Percentiles rank a stretch among this genome's conserved stretches.
phyloP scores from a whole-genome alignment of 495 filamentous ascomycete genomes.

The Penicillium bovifimosum region DNA sequence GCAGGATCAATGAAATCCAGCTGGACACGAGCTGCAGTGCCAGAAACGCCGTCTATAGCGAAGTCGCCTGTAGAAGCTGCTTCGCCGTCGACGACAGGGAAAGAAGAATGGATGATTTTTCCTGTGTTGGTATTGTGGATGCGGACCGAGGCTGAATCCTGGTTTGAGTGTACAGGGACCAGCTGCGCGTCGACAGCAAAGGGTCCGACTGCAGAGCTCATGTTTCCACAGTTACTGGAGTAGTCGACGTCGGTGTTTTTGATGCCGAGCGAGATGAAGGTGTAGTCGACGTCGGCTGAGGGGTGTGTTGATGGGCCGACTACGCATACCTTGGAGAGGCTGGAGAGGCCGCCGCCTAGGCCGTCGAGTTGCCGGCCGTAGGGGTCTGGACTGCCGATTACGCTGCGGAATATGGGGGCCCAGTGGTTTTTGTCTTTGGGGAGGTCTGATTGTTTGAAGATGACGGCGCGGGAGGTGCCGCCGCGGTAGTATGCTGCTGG shows the following conservation, averaged over 20 bases:
- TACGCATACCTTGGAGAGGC: conserved; percentile 66
- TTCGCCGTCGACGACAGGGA: conserved; percentile 45
- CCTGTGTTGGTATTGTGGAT: conserved; percentile 53
- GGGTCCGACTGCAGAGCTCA: conserved; percentile 62
- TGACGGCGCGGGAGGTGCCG: conserved; percentile 64
- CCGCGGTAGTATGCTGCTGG: conserved; percentile 68
- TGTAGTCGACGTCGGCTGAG: conserved; percentile 65
- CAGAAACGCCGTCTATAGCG: conserved; percentile 63
- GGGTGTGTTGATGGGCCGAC: conserved; percentile 41
- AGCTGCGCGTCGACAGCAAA: conserved; percentile 55
- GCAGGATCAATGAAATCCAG: conserved; percentile 62
- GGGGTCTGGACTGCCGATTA: conserved; percentile 64
- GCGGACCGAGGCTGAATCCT: conserved; percentile 29
- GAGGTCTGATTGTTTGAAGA: conserved; percentile 51
- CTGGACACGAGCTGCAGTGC: conserved; percentile 49
- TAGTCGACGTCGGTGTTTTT: conserved; percentile 53
- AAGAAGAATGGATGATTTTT: conserved; percentile 44
- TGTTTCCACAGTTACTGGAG: conserved; percentile 70
- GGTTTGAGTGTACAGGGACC: conserved; percentile 11
- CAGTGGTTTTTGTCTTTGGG: conserved; percentile 45
- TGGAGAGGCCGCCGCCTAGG: conserved; percentile 64
- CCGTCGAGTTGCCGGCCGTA: conserved; percentile 67
- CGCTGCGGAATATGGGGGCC: conserved; percentile 52
- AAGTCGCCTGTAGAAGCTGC: conserved; percentile 51
- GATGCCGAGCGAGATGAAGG: conserved; percentile 64